Conservation (phyloP, 1,139 yeast species). For the Tardiomyces depauwii region DNA sequence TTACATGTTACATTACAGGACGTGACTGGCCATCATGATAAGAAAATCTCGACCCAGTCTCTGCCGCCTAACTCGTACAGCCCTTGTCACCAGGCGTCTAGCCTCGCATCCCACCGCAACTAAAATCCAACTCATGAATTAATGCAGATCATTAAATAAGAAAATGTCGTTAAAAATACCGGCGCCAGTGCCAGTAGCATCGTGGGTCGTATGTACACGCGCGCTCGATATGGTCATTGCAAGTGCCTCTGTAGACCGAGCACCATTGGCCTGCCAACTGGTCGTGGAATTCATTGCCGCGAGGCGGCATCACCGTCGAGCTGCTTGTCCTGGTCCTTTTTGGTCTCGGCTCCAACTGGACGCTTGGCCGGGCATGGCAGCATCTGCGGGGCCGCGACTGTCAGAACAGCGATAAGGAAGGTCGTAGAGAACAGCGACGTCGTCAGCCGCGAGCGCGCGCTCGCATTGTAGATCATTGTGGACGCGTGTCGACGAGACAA, state of each 20-base stretch:
- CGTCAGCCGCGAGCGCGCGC: slow-evolving; percentile 29
- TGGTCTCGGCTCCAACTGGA: slow-evolving; percentile 17
- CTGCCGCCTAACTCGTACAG: no score
- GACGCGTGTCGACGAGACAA: not conserved
- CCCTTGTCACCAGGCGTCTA: no score
- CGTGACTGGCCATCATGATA: no score
- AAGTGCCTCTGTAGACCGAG: no score
- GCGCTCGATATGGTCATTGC: no score
- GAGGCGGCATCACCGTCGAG: no score
- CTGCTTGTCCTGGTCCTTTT: slow-evolving; percentile 3
- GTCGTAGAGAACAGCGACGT: slow-evolving; percentile 66
- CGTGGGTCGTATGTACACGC: not conserved
- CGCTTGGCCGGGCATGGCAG: slow-evolving; percentile 61
- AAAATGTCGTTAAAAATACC: not conserved
- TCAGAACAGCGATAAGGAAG: slow-evolving; percentile 54
- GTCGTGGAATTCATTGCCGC: no score
- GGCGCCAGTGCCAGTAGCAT: not conserved
- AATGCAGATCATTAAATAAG: not conserved
- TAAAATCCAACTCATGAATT: not conserved
- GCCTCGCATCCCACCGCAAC: no score
- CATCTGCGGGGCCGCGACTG: slow-evolving; percentile 59
- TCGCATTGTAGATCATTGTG: not conserved
- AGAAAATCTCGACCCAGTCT: no score
- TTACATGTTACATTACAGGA: not conserved
- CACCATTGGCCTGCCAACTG: no score